Evolutionary conservation across 495 filamentous ascomycete species (phyloP).

Genomic region (Oidiodendron maius): DNA sequence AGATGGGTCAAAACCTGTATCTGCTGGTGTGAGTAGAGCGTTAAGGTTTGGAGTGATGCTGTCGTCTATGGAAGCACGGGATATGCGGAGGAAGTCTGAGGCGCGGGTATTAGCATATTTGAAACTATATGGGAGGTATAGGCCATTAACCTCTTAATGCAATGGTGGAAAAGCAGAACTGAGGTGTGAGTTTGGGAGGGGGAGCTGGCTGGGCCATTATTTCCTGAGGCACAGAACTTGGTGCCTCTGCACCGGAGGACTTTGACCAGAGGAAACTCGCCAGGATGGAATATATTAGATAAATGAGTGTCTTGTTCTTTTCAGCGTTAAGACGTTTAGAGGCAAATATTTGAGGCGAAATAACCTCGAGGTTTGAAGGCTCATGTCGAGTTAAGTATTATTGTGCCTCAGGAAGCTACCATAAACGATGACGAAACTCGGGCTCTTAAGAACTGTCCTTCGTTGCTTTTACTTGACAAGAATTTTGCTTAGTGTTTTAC

Average conservation of each 20-base stretch:
- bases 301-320: neutral
- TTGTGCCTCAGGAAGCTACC: too few species aligned
- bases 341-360: too few species aligned
- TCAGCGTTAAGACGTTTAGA: too few species aligned
- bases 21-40: slow-evolving; percentile 73
- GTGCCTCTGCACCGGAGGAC: slow-evolving; percentile 31
- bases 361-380: too few species aligned
- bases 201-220: slow-evolving; percentile 59
- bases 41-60: slow-evolving; percentile 92
- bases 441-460: too few species aligned
- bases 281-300: slow-evolving; percentile 28
- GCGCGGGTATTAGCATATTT: neutral
- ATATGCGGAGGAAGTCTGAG: slow-evolving; percentile 87
- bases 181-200: slow-evolving; percentile 66
- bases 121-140: neutral
- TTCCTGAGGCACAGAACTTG: slow-evolving; percentile 20
- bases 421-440: too few species aligned
- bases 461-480: too few species aligned
- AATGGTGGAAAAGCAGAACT: slow-evolving; percentile 89
- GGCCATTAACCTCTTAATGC: slow-evolving; percentile 65
- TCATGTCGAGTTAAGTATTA: too few species aligned
- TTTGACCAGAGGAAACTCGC: slow-evolving; percentile 44
- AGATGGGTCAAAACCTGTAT: slow-evolving; percentile 68
- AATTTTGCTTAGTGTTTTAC: too few species aligned
- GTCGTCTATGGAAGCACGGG: slow-evolving; percentile 82